phyloP scores from a whole-genome alignment of 768 basidiomycete species.

The Tulasnella calospora region DNA sequence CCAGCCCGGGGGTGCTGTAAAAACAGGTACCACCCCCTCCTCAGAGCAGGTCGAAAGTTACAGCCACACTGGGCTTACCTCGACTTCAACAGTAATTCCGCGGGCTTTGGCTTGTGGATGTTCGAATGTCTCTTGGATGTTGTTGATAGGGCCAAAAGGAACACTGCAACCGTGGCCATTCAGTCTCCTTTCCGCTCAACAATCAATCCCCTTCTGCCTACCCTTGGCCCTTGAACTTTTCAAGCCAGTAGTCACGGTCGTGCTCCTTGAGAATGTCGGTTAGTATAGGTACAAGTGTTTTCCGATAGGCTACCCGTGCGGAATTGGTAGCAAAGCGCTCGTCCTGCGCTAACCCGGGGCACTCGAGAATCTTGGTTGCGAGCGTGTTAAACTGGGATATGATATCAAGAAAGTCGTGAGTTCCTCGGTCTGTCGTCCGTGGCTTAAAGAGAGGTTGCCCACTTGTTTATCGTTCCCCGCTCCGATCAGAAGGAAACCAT shows the following conservation, averaged over 20 bases:
- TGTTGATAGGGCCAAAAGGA: conserved; percentile 89
- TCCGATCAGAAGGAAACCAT: conserved; percentile 88
- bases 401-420: background rate
- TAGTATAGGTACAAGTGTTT: conserved; percentile 63
- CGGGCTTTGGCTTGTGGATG: conserved; percentile 84
- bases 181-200: background rate
- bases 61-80: conserved; percentile 46
- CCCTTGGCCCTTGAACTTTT: conserved; percentile 71
- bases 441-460: background rate
- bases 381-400: conserved; percentile 62
- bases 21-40: background rate
- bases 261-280: conserved; percentile 53
- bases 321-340: conserved; percentile 67
- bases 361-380: conserved; percentile 55
- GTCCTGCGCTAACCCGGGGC: conserved; percentile 56
- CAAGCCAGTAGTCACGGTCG: conserved; percentile 68
- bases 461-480: conserved; percentile 88
- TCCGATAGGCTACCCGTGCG: conserved; percentile 69
- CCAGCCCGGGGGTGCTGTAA: conserved; percentile 65
- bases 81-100: conserved; percentile 66
- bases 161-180: conserved; percentile 44
- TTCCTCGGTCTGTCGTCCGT: background rate
- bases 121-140: conserved; percentile 80
- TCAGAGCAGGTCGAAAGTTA: background rate
- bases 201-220: conserved; percentile 37